phyloP scores from a whole-genome alignment of 108 stramenopile genomes.

The Cyclotella atomus region DNA sequence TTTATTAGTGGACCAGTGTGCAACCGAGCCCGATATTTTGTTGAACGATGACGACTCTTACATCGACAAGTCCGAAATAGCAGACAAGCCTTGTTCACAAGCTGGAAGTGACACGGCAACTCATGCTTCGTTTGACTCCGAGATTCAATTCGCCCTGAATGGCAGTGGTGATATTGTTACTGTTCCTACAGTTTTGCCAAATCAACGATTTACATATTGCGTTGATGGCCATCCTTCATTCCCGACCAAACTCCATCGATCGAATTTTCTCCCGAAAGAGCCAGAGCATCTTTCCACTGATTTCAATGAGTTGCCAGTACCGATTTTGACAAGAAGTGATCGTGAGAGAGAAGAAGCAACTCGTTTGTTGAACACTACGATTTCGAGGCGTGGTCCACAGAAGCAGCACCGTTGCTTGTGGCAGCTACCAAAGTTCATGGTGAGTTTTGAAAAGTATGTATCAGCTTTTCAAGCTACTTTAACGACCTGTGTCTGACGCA shows the following conservation, averaged over 20 bases:
- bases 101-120: conserved; percentile 41
- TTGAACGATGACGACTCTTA: conserved; percentile 36
- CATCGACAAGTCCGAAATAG: conserved; percentile 17
- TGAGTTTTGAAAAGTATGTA: conserved; percentile 16
- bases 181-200: conserved; percentile 49
- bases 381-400: conserved; percentile 70
- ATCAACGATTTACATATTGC: conserved; percentile 67
- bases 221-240: conserved; percentile 87
- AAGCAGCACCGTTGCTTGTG: conserved; percentile 81
- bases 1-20: conserved; percentile 83
- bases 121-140: conserved; percentile 36
- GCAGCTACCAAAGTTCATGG: conserved; percentile 89
- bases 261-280: conserved; percentile 70
- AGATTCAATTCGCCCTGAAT: conserved; percentile 32
- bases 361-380: conserved; percentile 61
- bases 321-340: conserved; percentile 77
- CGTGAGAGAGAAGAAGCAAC: conserved; percentile 77
- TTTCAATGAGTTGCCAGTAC: conserved; percentile 53
- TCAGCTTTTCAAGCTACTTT: no score
- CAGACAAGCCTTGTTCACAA: conserved; percentile 51
- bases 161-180: conserved; percentile 78
- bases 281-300: conserved; percentile 72
- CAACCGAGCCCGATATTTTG: conserved; percentile 49
- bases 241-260: conserved; percentile 64
- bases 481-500: no score